These are phyloP conservation scores for Juglanconis juglandina DNA, from an alignment of 2,329 filamentous ascomycete genomes.

Conservation along the genomic window DNA sequence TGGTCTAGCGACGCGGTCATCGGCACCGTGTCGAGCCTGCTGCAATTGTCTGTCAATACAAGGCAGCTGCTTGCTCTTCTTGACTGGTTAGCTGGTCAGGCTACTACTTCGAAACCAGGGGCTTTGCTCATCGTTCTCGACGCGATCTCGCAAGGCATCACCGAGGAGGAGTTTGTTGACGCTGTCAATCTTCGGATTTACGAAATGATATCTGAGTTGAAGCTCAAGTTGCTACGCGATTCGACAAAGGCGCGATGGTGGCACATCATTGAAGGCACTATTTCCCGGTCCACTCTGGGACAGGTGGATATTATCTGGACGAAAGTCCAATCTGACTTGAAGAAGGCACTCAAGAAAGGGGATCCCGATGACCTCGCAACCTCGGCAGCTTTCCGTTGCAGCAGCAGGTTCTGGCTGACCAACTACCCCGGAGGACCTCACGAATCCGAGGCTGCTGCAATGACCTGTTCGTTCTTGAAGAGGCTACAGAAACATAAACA, in stretches of 20 bases:
- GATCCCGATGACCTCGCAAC: constrained; percentile 19
- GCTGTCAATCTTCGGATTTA: constrained; percentile 37
- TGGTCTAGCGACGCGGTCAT: constrained; percentile 28
- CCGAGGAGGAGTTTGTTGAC: constrained; percentile 40
- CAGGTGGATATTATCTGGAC: constrained; percentile 27
- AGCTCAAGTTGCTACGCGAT: constrained; percentile 10
- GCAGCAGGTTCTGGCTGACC: constrained; percentile 28
- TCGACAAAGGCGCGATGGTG: constrained; percentile 17
- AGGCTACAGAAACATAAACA: constrained; percentile 21
- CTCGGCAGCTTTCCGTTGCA: constrained; percentile 30
- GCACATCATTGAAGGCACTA: constrained; percentile 25
- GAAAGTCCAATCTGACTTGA: constrained; percentile 22
- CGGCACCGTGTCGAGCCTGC: constrained; percentile 22
- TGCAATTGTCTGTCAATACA: constrained; percentile 43
- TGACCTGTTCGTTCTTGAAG: constrained; percentile 26
- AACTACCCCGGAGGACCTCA: constrained; percentile 22
- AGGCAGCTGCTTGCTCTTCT: constrained; percentile 43
- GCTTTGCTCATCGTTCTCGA: constrained; percentile 41
- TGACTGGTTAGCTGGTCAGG: constrained; percentile 38
- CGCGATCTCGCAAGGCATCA: constrained; percentile 40
- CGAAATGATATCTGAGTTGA: constrained; percentile 26
- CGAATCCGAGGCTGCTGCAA: constrained; percentile 24
- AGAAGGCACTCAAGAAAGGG: constrained; percentile 22
- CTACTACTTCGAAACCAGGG: constrained; percentile 23
- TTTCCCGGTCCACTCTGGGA: constrained; percentile 25